Evolutionary conservation across 1,139 yeast species (phyloP), one percentile per base, ranked within the genome.

Genomic region (Kodamaea arcana): DNA sequence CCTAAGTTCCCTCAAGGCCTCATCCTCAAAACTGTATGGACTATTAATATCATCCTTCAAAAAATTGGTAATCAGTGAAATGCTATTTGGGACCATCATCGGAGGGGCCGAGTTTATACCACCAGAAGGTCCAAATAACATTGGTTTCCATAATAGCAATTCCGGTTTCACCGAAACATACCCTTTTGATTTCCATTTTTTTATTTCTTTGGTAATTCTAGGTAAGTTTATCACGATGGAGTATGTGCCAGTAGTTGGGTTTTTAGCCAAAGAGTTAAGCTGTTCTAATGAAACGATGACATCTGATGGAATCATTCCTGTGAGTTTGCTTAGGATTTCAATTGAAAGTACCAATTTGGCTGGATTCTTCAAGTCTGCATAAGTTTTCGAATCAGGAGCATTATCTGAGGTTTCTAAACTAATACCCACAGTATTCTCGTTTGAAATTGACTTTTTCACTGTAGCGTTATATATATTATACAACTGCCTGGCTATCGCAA

Each of bases 301-400:
- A 58, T 92, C 97, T 11, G 92, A 84, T 4, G 84, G 75, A 1
- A 75, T 80, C 92, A 92, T 84, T 0, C 97, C 97, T 0, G 97
- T 85, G 15, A 77, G 51, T 40, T 72, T 74, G 6, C 90, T 69
- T 15, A 92, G 52, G 34, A 69, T 77, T 24, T 78, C 75, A 15
- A 88, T 68, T 1, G 90, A 72, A 2, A 80, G 36, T 0, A 54
- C 31, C 22, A 28, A 13, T 24, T 22, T 13, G 12, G 29, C 36
- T 13, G 28, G 20, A n/a, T n/a, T n/a, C n/a, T n/a, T n/a, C n/a
- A n/a, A n/a, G n/a, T n/a, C n/a, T n/a, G n/a, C n/a, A n/a, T n/a
- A n/a, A n/a, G n/a, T n/a, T n/a, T n/a, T n/a, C 7, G 7, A 6
- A 24, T 12, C 10, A 8, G 13, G 13, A 7, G 36, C 24, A 26